Percentiles rank a stretch among this genome's conserved stretches.
phyloP scores from a whole-genome alignment of 345 rosid species.

The Citrus inodora region DNA sequence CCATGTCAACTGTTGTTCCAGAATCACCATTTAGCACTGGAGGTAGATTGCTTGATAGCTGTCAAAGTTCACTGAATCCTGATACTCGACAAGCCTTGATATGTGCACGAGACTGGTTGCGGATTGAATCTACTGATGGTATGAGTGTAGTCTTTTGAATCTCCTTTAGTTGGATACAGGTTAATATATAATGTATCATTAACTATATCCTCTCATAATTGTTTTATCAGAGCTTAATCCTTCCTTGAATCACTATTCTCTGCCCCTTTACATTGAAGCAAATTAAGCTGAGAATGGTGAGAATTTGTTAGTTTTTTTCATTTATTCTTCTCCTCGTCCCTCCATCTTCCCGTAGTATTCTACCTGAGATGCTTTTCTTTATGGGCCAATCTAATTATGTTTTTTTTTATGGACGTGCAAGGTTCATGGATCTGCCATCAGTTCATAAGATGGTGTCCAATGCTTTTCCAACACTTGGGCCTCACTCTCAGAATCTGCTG shows the following conservation, averaged over 20 bases:
- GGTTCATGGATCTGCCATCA: slow-evolving; percentile 25
- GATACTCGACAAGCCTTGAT: slow-evolving; percentile 77
- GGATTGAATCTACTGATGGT: slow-evolving; percentile 54
- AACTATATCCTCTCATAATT: not conserved
- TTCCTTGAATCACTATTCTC: slow-evolving; percentile 39
- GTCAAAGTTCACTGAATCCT: slow-evolving; percentile 54
- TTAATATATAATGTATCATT: not conserved
- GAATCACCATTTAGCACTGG: slow-evolving; percentile 52
- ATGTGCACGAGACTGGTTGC: slow-evolving; percentile 83
- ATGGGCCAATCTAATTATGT: not conserved
- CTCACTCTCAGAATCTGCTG: not conserved
- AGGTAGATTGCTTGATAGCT: slow-evolving; percentile 56
- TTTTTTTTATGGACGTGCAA: slow-evolving; percentile 17
- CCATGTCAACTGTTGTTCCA: slow-evolving; percentile 61
- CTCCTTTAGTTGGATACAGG: not conserved
- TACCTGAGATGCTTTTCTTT: not conserved
- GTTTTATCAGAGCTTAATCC: slow-evolving; percentile 34
- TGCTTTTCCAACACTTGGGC: not conserved
- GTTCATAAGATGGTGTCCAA: slow-evolving; percentile 4
- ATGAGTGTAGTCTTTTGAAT: slow-evolving; percentile 10
- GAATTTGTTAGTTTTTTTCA: slow-evolving; percentile 2
- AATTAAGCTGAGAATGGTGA: slow-evolving; percentile 25
- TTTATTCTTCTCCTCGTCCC: not conserved
- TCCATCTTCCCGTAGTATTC: not conserved
- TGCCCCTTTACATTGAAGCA: slow-evolving; percentile 28